Conservation (phyloP, 805 yeast species). For the Saturnispora zaruensis region DNA sequence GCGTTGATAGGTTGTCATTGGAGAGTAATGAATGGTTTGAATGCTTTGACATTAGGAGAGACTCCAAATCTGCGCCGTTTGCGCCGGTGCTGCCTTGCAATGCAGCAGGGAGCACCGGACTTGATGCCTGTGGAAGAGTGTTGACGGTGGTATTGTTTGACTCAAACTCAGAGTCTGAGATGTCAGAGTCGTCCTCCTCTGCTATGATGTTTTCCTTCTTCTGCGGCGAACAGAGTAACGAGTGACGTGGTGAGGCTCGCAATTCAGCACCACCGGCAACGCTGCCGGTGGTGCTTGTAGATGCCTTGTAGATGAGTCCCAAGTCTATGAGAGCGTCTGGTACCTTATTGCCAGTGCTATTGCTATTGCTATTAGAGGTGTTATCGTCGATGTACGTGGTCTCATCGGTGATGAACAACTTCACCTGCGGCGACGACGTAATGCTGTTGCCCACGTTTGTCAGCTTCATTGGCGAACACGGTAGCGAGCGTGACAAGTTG, state of each 20-base stretch:
- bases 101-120: not conserved
- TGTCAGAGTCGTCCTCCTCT: slow-evolving; percentile 23
- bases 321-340: slow-evolving; percentile 30
- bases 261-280: slow-evolving; percentile 10
- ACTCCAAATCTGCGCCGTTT: slow-evolving; percentile 14
- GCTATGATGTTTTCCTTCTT: slow-evolving; percentile 25
- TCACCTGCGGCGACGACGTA: not conserved
- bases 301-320: slow-evolving; percentile 23
- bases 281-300: not conserved
- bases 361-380: not conserved
- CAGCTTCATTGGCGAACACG: slow-evolving; percentile 20
- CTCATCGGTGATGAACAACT: not conserved
- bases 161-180: not conserved
- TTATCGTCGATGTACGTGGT: not conserved
- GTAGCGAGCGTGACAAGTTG: slow-evolving; percentile 12
- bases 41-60: slow-evolving; percentile 6
- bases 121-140: not conserved
- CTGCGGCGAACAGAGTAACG: slow-evolving; percentile 26
- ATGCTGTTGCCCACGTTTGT: not conserved
- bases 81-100: not conserved
- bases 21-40: not conserved
- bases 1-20: not conserved
- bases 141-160: not conserved
- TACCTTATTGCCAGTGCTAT: slow-evolving; percentile 7
- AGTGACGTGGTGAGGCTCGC: slow-evolving; percentile 23